These are phyloP conservation scores for Cardamine resedifolia DNA, from an alignment of 345 rosid genomes.

Conservation along the genomic window DNA sequence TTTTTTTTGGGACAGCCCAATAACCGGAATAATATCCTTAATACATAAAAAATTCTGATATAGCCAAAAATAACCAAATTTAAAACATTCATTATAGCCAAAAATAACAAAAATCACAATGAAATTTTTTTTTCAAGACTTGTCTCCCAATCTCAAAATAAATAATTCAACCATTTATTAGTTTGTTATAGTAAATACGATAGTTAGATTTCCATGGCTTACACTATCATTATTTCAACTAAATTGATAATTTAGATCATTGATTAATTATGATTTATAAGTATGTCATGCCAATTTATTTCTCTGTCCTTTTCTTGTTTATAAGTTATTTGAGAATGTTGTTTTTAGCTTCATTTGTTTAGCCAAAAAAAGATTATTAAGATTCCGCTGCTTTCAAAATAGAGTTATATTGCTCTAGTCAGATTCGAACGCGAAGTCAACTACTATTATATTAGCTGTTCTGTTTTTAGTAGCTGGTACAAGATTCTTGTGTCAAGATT, in stretches of 20 bases:
- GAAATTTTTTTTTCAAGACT: too few species aligned
- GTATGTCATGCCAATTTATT: too few species aligned
- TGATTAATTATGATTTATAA: too few species aligned
- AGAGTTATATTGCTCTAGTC: not conserved
- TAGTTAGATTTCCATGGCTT: too few species aligned
- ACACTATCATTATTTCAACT: too few species aligned
- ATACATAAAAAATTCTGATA: too few species aligned
- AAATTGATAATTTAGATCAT: too few species aligned
- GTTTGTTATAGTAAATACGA: too few species aligned
- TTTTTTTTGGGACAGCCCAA: not conserved
- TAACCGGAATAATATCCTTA: not conserved
- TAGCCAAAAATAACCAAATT: too few species aligned
- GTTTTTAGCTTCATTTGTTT: not conserved
- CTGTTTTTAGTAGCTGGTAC: not conserved
- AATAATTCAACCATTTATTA: not conserved
- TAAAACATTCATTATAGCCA: not conserved
- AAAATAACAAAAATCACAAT: too few species aligned
- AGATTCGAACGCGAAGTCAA: not conserved
- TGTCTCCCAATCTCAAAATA: not conserved
- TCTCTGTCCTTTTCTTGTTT: too few species aligned
- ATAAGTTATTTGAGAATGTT: too few species aligned
- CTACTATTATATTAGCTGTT: not conserved
- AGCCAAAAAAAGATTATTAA: not conserved
- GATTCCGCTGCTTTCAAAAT: not conserved
- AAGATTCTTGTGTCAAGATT: not conserved